A percentile compares a stretch with the other conserved stretches of the same genome.
phyloP scores from a whole-genome alignment of 306 rosid species.

The cucumber (Cucumis sativus) region DNA sequence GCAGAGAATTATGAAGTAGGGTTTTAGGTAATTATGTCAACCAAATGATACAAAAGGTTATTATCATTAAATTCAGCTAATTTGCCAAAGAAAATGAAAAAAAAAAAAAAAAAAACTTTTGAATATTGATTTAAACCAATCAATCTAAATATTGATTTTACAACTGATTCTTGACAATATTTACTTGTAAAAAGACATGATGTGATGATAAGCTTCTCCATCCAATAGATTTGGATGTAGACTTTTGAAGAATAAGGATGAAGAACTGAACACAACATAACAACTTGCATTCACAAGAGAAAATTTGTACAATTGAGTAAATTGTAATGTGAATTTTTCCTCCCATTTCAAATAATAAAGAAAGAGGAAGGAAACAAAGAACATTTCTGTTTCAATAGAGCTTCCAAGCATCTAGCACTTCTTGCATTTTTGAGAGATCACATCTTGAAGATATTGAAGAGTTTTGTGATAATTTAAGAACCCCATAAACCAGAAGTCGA shows the following conservation, averaged over 20 bases:
- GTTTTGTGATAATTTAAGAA: slow-evolving; percentile 47
- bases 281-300: slow-evolving; percentile 3
- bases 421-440: slow-evolving; percentile 20
- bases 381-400: background rate
- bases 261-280: background rate
- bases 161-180: background rate
- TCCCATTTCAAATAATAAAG: background rate
- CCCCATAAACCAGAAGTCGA: slow-evolving; percentile 71
- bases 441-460: slow-evolving; percentile 27
- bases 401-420: background rate
- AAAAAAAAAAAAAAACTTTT: too few relatives aligned
- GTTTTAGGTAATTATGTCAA: too few relatives aligned
- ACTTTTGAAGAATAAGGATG: background rate
- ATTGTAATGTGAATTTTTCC: background rate
- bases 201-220: background rate
- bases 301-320: slow-evolving; percentile 15
- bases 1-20: too few relatives aligned
- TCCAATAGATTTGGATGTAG: background rate
- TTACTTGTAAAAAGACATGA: background rate
- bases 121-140: too few relatives aligned
- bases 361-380: background rate
- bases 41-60: too few relatives aligned
- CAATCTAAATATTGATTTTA: background rate
- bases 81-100: too few relatives aligned
- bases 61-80: too few relatives aligned